Evolutionary conservation across 179 eudicot genomes (phyloP), one percentile per base, ranked within the genome.

Genomic region (Silene coronaria): DNA sequence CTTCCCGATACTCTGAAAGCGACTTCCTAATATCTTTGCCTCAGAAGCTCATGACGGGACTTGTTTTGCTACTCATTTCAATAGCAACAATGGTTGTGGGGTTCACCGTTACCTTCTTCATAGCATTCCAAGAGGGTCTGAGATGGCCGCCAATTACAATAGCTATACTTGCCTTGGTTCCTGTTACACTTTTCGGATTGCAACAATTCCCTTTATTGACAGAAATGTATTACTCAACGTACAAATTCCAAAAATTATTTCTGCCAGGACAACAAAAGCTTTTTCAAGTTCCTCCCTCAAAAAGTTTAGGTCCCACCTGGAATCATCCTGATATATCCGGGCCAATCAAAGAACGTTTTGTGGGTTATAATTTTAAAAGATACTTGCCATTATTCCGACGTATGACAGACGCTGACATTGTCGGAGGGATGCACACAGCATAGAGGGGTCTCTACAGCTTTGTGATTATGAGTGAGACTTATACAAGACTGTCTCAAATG

Each of bases 11-110:
- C 75, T 81, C 84, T 16, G 80, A 83, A 23, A 30, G 70, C 16
- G 88, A 85, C 71, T 85, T 83, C 24, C 83, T 79, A 0, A 22
- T 30, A 32, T 76, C 88, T 0, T 68, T 83, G 61, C 88, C 88
- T 12, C 53, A 45, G 3, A 83, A 75, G 58, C 69, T 85, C 17
- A 79, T 83, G 74, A 17, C 22, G 16, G 86, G 88, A 3, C 30
- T 79, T 9, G 67, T 75, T 32, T 66, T 78, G 67, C 61, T 85
- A 34, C 75, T 85, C 13, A 27, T 85, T 34, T 85, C 88, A 12
- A 80, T 80, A 21, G 73, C 82, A 64, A 80, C 82, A 6, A 80
- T 80, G 82, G 62, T 80, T 1, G 27, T 58, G 21, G 76, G 76
- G 60, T 80, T 80, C 30, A 76, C 82, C 0, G 34, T 72, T 27